phyloP scores from a whole-genome alignment of 179 eudicot genomes.

The Monotropa hypopitys region DNA sequence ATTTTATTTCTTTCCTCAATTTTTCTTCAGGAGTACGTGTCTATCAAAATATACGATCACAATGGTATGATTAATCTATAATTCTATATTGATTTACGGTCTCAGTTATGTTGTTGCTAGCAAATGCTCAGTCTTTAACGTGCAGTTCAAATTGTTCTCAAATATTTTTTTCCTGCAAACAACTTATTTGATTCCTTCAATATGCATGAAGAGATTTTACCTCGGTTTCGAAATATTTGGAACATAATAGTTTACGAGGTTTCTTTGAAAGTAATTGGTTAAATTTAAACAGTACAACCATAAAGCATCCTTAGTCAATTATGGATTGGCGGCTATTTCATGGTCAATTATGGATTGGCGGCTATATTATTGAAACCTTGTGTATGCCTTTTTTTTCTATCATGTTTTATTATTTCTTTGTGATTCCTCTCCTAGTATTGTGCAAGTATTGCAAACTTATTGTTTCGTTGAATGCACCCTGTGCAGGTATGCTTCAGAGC shows the following conservation, averaged over 20 bases:
- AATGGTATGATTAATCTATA: background rate
- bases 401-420: background rate
- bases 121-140: background rate
- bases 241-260: background rate
- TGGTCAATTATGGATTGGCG: too few relatives aligned
- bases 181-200: background rate
- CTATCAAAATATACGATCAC: too few relatives aligned
- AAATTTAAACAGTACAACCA: background rate
- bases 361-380: background rate
- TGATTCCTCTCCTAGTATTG: background rate
- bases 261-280: background rate
- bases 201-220: background rate
- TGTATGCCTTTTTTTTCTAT: background rate
- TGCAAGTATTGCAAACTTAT: background rate
- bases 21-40: too few relatives aligned
- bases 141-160: background rate
- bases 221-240: background rate
- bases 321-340: background rate
- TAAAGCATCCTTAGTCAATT: background rate
- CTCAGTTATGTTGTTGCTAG: background rate
- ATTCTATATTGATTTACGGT: background rate
- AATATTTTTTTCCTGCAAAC: background rate
- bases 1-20: background rate
- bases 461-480: slow-evolving; percentile 9
- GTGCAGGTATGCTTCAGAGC: slow-evolving; percentile 61